Conservation (phyloP, 495 filamentous ascomycete genomes). For the Penicillium chermesinum region DNA sequence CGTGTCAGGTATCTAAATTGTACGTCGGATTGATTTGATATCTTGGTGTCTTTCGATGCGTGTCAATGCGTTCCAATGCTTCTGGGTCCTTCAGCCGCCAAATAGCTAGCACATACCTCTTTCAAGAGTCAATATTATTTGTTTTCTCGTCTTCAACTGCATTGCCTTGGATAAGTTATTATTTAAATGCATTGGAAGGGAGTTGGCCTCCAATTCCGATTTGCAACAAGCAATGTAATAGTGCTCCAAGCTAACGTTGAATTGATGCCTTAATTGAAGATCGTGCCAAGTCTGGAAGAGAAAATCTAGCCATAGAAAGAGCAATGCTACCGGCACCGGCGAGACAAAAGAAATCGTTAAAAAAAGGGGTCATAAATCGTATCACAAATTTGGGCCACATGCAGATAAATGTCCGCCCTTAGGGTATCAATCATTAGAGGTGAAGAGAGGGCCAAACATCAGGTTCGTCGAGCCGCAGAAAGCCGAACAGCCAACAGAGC, state of each 20-base stretch:
- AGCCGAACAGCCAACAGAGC: no score
- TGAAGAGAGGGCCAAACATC: not conserved
- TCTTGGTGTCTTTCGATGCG: not conserved
- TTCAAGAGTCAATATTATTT: not conserved
- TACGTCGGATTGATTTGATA: not conserved
- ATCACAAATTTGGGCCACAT: slow-evolving; percentile 6
- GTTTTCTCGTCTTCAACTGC: not conserved
- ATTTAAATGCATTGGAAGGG: no score
- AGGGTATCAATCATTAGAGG: slow-evolving; percentile 25
- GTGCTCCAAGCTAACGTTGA: not conserved
- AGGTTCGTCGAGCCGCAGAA: no score
- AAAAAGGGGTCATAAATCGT: slow-evolving; percentile 21
- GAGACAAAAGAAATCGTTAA: slow-evolving; percentile 3
- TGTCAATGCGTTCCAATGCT: not conserved
- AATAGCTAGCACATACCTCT: not conserved
- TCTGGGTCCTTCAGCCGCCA: not conserved
- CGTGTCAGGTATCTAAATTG: not conserved
- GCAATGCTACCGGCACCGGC: not conserved
- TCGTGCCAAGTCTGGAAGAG: not conserved
- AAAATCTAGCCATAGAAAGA: not conserved
- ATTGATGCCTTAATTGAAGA: not conserved
- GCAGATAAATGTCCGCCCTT: slow-evolving; percentile 9
- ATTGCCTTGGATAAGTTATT: no score
- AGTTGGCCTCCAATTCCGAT: no score
- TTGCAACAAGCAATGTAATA: no score